These are phyloP conservation scores for Sutorius eximius DNA, from an alignment of 1,284 basidiomycete genomes.

Conservation along the genomic window DNA sequence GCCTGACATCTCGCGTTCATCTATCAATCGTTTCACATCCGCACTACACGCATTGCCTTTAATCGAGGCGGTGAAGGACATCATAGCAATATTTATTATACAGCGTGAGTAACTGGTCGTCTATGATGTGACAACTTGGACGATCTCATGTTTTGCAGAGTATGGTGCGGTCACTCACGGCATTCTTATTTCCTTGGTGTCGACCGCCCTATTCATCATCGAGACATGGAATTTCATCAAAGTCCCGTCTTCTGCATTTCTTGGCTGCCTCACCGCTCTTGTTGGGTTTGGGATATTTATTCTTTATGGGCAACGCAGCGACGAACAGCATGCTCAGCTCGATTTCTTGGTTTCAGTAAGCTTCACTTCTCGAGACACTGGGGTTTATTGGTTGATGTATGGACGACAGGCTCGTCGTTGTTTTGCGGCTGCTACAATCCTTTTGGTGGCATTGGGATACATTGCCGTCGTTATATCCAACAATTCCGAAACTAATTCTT, in stretches of 20 bases:
- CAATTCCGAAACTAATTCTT: neutral
- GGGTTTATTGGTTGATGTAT: neutral
- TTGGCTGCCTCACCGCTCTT: slow-evolving; percentile 19
- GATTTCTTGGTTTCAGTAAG: slow-evolving; percentile 18
- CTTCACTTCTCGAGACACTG: neutral
- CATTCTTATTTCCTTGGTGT: slow-evolving; percentile 11
- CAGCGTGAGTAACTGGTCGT: slow-evolving; percentile 16
- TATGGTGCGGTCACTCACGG: slow-evolving; percentile 19
- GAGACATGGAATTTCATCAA: slow-evolving; percentile 12
- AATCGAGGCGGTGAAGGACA: slow-evolving; percentile 17
- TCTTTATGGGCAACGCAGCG: neutral
- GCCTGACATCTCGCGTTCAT: slow-evolving; percentile 2
- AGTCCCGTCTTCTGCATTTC: slow-evolving; percentile 11
- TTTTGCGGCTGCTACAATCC: slow-evolving; percentile 4
- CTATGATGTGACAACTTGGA: neutral
- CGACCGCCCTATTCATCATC: slow-evolving; percentile 8
- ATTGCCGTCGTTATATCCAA: slow-evolving; percentile 3
- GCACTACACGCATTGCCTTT: slow-evolving; percentile 8
- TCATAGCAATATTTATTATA: slow-evolving; percentile 20
- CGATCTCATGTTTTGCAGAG: slow-evolving; percentile 11
- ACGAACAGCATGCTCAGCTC: slow-evolving; percentile 1
- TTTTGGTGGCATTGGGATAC: slow-evolving; percentile 12
- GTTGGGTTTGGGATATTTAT: slow-evolving; percentile 8
- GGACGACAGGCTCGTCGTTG: slow-evolving; percentile 10
- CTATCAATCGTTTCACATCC: slow-evolving; percentile 2